These are phyloP conservation scores for Pseudonectria foliicola DNA, from an alignment of 2,329 filamentous ascomycete genomes.

Conservation along the genomic window DNA sequence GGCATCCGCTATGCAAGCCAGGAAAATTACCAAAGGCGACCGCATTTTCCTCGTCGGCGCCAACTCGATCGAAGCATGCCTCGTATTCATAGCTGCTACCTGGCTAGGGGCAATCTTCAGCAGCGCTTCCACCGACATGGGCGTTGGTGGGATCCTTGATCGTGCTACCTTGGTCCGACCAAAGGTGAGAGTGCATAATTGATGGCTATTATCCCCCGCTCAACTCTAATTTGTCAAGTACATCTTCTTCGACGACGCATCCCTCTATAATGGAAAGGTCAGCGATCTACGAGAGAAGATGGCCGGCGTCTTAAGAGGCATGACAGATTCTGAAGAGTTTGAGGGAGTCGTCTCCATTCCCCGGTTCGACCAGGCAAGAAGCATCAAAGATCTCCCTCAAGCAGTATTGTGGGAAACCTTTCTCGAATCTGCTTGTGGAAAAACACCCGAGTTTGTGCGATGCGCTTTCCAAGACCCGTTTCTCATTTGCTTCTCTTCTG, in stretches of 20 bases:
- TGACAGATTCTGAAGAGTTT: not conserved
- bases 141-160: not conserved
- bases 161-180: not conserved
- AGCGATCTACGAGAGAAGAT: slow-evolving; percentile 1
- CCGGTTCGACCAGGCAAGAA: not conserved
- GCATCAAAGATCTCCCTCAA: not conserved
- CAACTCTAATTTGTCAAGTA: too few relatives aligned
- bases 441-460: not conserved
- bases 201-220: too few relatives aligned
- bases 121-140: slow-evolving; percentile 1
- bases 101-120: not conserved
- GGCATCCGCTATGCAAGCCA: slow-evolving; percentile 1
- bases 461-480: not conserved
- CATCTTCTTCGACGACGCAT: not conserved
- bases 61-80: not conserved
- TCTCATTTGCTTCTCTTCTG: slow-evolving; percentile 1
- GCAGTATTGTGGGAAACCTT: not conserved
- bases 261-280: slow-evolving; percentile 1
- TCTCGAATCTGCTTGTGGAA: not conserved
- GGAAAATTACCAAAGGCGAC: not conserved
- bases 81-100: not conserved
- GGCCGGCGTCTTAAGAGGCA: not conserved
- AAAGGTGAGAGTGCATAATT: too few relatives aligned
- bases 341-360: not conserved
- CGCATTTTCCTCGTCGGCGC: not conserved